Conservation (phyloP, 2,329 filamentous ascomycete species). For the Ophiocordyceps robertsii region DNA sequence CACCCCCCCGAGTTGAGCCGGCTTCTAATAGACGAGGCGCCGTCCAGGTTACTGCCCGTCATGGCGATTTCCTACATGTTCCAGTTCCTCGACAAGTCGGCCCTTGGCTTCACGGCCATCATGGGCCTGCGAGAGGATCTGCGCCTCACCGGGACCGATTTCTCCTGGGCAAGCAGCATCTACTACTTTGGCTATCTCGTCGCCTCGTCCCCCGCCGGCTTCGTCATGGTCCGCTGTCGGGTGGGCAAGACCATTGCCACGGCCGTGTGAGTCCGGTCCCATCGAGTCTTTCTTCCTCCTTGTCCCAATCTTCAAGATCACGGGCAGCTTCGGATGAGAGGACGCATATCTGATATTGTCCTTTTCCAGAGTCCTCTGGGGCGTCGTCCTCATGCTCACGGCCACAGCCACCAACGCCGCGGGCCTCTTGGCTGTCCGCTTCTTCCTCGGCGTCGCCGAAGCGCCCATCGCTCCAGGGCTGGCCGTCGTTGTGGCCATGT, state of each 20-base stretch:
- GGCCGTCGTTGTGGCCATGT: conserved; percentile 17
- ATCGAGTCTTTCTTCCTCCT: no score
- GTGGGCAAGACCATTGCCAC: conserved; percentile 14
- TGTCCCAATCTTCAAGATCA: not conserved
- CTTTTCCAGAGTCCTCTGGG: conserved; percentile 15
- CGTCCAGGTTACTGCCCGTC: conserved; percentile 32
- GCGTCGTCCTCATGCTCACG: conserved; percentile 27
- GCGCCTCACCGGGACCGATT: conserved; percentile 31
- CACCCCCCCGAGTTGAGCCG: not conserved
- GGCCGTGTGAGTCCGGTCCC: conserved; percentile 6
- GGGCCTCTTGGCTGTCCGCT: conserved; percentile 16
- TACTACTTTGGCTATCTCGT: conserved; percentile 38
- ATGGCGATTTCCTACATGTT: conserved; percentile 42
- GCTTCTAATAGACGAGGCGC: not conserved
- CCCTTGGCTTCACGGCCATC: conserved; percentile 35
- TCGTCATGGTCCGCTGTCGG: conserved; percentile 12
- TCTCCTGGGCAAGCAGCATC: conserved; percentile 34
- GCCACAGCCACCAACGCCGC: conserved; percentile 19
- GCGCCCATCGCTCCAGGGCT: conserved; percentile 16
- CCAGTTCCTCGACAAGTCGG: conserved; percentile 48
- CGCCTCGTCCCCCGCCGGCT: conserved; percentile 12
- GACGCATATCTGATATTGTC: not conserved
- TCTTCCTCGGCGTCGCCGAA: conserved; percentile 19
- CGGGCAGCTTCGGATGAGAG: not conserved
- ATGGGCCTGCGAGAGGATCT: conserved; percentile 33